Percentiles rank a stretch among this genome's conserved stretches.
Evolutionary conservation across 2,329 filamentous ascomycete species (phyloP).

Genomic region (Myriosclerotinia duriaeana): DNA sequence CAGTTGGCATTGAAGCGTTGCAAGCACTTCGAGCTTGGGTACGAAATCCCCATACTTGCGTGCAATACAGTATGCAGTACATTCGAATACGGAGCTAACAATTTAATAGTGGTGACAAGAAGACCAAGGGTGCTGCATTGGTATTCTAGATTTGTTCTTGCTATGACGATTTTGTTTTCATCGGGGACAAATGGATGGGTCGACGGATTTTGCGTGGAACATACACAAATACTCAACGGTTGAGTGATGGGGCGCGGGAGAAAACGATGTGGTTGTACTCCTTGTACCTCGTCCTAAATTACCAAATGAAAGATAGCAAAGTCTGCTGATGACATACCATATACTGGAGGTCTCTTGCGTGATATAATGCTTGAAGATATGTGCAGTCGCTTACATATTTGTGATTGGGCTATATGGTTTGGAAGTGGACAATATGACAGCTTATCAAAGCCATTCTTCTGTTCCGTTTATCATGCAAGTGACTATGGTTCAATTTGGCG

Average conservation of each 20-base stretch:
- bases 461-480: not conserved
- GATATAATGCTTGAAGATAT: slow-evolving; percentile 19
- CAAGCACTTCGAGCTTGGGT: slow-evolving; percentile 99
- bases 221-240: slow-evolving; percentile 36
- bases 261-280: slow-evolving; percentile 28
- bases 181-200: slow-evolving; percentile 35
- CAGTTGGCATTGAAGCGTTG: slow-evolving; percentile 98
- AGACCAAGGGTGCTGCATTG: slow-evolving; percentile 99
- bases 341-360: slow-evolving; percentile 12
- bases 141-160: slow-evolving; percentile 78
- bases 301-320: slow-evolving; percentile 39
- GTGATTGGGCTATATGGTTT: slow-evolving; percentile 16
- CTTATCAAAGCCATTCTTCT: not conserved
- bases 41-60: slow-evolving; percentile 48
- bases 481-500: not conserved
- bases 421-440: slow-evolving; percentile 17
- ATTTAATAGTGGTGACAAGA: slow-evolving; percentile 92
- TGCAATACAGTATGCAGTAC: not conserved
- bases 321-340: slow-evolving; percentile 33
- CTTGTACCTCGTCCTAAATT: slow-evolving; percentile 39
- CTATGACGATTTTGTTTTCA: slow-evolving; percentile 30
- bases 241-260: slow-evolving; percentile 33
- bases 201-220: slow-evolving; percentile 25
- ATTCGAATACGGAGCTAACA: slow-evolving; percentile 1
- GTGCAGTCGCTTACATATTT: slow-evolving; percentile 8